A percentile compares a stretch with the other conserved stretches of the same genome.
phyloP scores from a whole-genome alignment of 2,329 filamentous ascomycete species.

The Albifimbria verrucaria region DNA sequence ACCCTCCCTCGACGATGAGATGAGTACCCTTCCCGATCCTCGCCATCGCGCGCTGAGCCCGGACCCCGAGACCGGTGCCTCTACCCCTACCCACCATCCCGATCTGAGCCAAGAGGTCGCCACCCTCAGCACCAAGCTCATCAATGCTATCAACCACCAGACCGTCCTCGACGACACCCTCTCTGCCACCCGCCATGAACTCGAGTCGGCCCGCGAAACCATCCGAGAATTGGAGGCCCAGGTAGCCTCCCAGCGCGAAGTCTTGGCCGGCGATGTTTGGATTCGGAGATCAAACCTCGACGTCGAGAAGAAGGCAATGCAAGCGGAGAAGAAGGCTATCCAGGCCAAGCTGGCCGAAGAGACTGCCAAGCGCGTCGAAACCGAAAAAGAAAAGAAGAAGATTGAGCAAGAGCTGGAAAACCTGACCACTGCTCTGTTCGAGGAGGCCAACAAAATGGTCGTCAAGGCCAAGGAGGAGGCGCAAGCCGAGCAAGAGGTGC shows the following conservation, averaged over 20 bases:
- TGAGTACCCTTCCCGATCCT: constrained; percentile 68
- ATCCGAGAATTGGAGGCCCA: constrained; percentile 64
- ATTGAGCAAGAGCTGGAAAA: constrained; percentile 92
- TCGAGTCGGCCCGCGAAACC: constrained; percentile 68
- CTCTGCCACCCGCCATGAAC: constrained; percentile 75
- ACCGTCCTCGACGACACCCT: constrained; percentile 87
- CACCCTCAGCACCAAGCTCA: constrained; percentile 88
- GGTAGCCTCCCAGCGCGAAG: constrained; percentile 66
- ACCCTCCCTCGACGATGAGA: constrained; percentile 52
- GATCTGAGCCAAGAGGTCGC: constrained; percentile 73
- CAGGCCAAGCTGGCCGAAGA: constrained; percentile 61
- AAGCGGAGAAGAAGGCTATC: constrained; percentile 61
- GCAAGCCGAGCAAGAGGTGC: constrained; percentile 74
- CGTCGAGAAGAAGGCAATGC: constrained; percentile 60
- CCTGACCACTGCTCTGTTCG: constrained; percentile 88
- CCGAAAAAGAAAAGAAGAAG: constrained; percentile 76
- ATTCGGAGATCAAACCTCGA: constrained; percentile 74
- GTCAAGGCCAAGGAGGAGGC: constrained; percentile 83
- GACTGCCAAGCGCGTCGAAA: constrained; percentile 58
- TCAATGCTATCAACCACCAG: constrained; percentile 96
- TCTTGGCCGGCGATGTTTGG: constrained; percentile 71
- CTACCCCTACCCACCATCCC: constrained; percentile 42
- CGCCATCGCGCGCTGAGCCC: constrained; percentile 51
- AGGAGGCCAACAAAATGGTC: constrained; percentile 99
- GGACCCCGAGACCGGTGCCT: constrained; percentile 29